Evolutionary conservation across 1,284 basidiomycete species (phyloP).

Genomic region (Pholiota adiposa): DNA sequence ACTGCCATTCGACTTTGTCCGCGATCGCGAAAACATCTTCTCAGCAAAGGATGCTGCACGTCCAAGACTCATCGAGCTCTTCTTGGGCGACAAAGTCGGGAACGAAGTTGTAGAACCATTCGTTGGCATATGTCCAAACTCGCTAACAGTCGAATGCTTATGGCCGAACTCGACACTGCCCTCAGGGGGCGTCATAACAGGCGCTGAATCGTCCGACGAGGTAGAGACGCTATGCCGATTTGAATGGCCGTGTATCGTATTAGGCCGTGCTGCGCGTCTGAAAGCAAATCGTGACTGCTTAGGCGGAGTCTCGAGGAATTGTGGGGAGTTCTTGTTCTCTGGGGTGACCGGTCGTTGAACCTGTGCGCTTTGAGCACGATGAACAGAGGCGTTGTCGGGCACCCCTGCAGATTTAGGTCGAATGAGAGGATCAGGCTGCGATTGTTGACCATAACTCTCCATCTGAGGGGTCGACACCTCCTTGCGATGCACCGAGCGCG

Average conservation of each 20-base stretch:
- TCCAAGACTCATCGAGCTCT: constrained; percentile 39
- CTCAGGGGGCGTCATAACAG: constrained; percentile 52
- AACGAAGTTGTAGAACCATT: constrained; percentile 39
- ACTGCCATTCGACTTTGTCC: constrained; percentile 53
- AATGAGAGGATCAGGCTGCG: constrained; percentile 6
- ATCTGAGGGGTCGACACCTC: constrained; percentile 15
- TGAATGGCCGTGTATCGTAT: constrained; percentile 38
- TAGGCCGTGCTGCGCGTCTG: constrained; percentile 40
- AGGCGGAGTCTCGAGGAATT: constrained; percentile 27
- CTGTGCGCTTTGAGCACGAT: background rate
- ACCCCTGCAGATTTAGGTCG: constrained; percentile 22
- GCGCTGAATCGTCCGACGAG: constrained; percentile 57
- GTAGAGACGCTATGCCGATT: constrained; percentile 55
- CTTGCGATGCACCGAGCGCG: constrained; percentile 23
- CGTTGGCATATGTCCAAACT: constrained; percentile 22
- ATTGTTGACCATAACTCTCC: constrained; percentile 1
- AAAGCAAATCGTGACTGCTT: constrained; percentile 49
- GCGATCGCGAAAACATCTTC: constrained; percentile 52
- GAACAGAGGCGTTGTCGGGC: constrained; percentile 7
- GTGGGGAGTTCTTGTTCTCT: constrained; percentile 1
- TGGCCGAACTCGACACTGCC: constrained; percentile 29
- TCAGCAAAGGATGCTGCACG: constrained; percentile 58
- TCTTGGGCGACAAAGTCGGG: constrained; percentile 54
- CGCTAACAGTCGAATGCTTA: constrained; percentile 20
- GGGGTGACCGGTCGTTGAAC: constrained; percentile 15